Base-by-base conservation (phyloP, 2,329 filamentous ascomycete species). In the Penicillium corylophilum region DNA sequence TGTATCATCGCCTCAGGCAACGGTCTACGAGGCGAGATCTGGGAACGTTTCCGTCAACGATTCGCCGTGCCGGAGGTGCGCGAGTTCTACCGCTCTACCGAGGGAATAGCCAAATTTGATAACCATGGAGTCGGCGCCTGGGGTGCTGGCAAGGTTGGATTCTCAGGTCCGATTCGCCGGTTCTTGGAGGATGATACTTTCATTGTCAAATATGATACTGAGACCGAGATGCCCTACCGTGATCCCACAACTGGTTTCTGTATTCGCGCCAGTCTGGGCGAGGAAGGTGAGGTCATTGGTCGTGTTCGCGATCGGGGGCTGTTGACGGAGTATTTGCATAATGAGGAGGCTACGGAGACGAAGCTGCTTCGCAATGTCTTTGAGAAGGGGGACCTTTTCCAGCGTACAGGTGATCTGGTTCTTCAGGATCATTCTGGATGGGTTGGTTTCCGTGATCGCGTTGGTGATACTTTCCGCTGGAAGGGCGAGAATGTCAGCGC, bases 1-100 rank as follows among this genome's bases (percentile, higher is more conserved):
- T 74, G 75, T 51, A 74, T 74, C 20, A 70, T 75, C 1, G 76
- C 74, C 3, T 60, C 62, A n/a, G 78, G 78, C 0, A 80, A 80
- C 45, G 78, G 78, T 1, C 59, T 80, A 9, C 69, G 75, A 1
- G 69, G 65, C 0, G 77, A 79, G 46, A 76, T 79, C 39, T 79
- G 77, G 77, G 71, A 76, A 42, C 71, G 67, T 31, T 79, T 79
- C 63, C 71, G 70, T 29, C 55, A 69, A 18, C 66, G 75, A 2
- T 78, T 77, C 55, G 66, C 62, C 0, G 68, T 79, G 1, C 67
- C 69, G 2, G 76, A 78, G 58, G 72, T 79, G 36, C 68, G 75
- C 7, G 77, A 79, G 52, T 77, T 78, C 53, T 79, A 78, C 53
- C 67, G 75, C 4, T 75, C 74, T 3, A 79, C 76, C 0, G 77